Evolutionary conservation across 148 eudicot species (phyloP).

Genomic region (Suaeda aralocaspica): DNA sequence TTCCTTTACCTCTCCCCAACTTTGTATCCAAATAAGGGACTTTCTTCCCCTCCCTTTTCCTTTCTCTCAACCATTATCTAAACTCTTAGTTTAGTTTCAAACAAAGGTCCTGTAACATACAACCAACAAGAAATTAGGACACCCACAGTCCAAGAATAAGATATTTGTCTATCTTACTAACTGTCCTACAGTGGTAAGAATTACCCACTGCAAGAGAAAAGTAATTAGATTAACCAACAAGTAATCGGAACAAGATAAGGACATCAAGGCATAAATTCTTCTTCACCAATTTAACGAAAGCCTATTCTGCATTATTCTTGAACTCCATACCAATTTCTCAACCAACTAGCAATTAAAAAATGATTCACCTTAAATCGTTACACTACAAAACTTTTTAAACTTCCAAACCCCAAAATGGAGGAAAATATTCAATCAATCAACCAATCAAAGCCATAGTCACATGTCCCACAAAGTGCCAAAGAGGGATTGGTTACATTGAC

Average conservation of each 20-base stretch:
- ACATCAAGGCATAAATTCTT: conserved; percentile 3
- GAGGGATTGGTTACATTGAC: too few species aligned
- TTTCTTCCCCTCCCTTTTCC: too few species aligned
- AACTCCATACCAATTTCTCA: conserved; percentile 8
- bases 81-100: not conserved
- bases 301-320: not conserved
- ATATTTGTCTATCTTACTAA: not conserved
- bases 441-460: too few species aligned
- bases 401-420: not conserved
- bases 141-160: not conserved
- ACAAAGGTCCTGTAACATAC: not conserved
- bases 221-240: not conserved
- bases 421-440: too few species aligned
- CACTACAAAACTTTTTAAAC: not conserved
- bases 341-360: conserved; percentile 5
- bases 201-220: not conserved
- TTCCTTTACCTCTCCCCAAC: too few species aligned
- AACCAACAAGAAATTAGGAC: not conserved
- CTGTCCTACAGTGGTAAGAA: not conserved
- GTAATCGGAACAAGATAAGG: conserved; percentile 9
- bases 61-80: too few species aligned
- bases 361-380: not conserved
- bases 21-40: too few species aligned
- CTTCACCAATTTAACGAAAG: conserved; percentile 2
- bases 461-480: too few species aligned